Base-by-base conservation (phyloP, 2,329 filamentous ascomycete species). In the Chaetomiaceae sp. region DNA sequence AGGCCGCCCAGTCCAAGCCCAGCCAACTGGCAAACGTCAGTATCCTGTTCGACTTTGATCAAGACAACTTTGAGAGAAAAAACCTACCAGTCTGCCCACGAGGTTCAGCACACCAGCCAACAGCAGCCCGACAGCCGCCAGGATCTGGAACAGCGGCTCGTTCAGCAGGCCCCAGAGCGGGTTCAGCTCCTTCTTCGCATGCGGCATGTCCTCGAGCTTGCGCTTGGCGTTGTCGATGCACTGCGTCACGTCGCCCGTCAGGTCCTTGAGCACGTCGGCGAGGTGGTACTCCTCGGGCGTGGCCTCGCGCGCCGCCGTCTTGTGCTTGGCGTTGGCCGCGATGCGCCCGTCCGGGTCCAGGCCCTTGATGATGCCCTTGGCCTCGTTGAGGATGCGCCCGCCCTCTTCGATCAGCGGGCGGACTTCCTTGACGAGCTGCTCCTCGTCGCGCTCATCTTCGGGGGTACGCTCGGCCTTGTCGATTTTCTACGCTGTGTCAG, bases 131-230 rank as follows among this genome's bases (percentile, higher is more conserved):
- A 96, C 91, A 11, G 89, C 91, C 8, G 91, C 89, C 45, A 96
- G 80, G 67, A 96, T 96, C 79, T 96, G 91, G 80, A 91, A 89
- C 20, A 96, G 76, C 11, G 91, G 91, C 77, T 96, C 89, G 33
- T 83, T 83, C 14, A 94, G 75, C 45, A 96, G 76, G 27, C 77
- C 83, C 90, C 91, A 95, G 27, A 96, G 82, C 11, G 91, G 91
- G 74, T 92, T 96, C 56, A 96, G 80, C 76, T 92, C 85, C 79
- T 95, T 92, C 85, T 96, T 95, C 39, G 90, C 91, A 62, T 95
- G 88, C 6, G 91, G 91, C 88, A 96, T 94, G 66, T 89, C 88
- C 65, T 88, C 84, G 57, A 96, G 88, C 76, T 89, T 96, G 75
- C 87, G 88, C 82, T 91, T 94, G 23, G 88, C 88, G 59, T 87